phyloP scores from a whole-genome alignment of 768 basidiomycete species.

The Holtermannia corniformis region DNA sequence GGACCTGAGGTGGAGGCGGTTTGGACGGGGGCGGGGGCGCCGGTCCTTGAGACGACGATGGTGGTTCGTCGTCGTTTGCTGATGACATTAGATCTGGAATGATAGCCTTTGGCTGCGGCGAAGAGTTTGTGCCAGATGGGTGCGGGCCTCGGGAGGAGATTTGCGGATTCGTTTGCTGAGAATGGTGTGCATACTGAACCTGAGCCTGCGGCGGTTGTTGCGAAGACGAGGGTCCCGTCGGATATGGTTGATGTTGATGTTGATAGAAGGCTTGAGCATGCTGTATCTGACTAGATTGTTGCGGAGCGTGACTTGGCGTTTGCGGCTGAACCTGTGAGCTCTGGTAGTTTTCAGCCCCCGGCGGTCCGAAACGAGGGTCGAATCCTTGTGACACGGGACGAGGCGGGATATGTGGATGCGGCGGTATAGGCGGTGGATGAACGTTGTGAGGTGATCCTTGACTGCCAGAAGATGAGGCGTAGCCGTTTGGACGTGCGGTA shows the following conservation, averaged over 20 bases:
- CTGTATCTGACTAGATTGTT: too few species aligned
- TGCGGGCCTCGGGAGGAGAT: background rate
- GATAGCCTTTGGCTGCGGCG: slow-evolving; percentile 42
- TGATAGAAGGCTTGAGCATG: too few species aligned
- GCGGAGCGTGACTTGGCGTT: background rate
- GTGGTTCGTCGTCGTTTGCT: slow-evolving; percentile 44
- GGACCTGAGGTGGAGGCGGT: slow-evolving; percentile 35
- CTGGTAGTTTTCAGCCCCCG: slow-evolving; percentile 9
- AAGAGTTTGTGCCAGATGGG: background rate
- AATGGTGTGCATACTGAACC: background rate
- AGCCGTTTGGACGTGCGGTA: background rate
- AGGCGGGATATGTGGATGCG: slow-evolving; percentile 22
- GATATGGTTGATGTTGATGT: slow-evolving; percentile 29
- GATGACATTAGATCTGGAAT: slow-evolving; percentile 81
- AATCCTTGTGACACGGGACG: slow-evolving; percentile 17
- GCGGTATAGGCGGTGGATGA: slow-evolving; percentile 35
- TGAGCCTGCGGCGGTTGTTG: slow-evolving; percentile 41
- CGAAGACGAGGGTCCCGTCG: slow-evolving; percentile 58
- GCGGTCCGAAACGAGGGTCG: slow-evolving; percentile 15
- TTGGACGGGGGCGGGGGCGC: slow-evolving; percentile 34
- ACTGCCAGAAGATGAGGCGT: background rate
- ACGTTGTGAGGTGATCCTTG: background rate
- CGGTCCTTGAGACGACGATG: slow-evolving; percentile 2
- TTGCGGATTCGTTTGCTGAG: slow-evolving; percentile 2
- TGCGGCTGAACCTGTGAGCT: slow-evolving; percentile 3